These are phyloP conservation scores for Drechslera avenae DNA, from an alignment of 2,329 filamentous ascomycete genomes.

Conservation along the genomic window DNA sequence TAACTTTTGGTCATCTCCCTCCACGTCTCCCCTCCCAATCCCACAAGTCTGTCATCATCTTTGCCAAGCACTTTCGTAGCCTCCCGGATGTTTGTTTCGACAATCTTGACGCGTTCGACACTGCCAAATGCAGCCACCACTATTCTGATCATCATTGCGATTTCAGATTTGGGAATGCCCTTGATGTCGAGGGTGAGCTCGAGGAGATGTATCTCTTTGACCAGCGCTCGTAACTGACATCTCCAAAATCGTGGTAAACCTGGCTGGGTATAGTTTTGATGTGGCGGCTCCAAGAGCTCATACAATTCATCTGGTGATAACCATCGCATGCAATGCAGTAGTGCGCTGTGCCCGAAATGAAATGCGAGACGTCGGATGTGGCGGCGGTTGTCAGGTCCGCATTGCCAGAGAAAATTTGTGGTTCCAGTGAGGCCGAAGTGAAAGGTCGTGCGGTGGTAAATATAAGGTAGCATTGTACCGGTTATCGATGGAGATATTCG, in stretches of 20 bases:
- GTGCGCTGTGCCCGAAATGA: conserved; percentile 24
- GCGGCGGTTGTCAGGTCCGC: conserved; percentile 29
- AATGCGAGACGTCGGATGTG: conserved; percentile 30
- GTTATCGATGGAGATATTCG: conserved; percentile 27
- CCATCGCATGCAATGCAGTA: conserved; percentile 41
- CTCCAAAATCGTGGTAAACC: conserved; percentile 39
- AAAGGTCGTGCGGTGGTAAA: conserved; percentile 34
- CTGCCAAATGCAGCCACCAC: conserved; percentile 26
- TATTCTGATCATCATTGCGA: conserved; percentile 33
- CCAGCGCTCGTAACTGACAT: conserved; percentile 37
- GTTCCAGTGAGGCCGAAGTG: conserved; percentile 20
- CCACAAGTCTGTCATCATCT: conserved; percentile 10
- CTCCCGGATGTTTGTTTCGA: conserved; percentile 8
- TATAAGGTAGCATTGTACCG: conserved; percentile 24
- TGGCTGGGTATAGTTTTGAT: conserved; percentile 19
- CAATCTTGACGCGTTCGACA: conserved; percentile 20
- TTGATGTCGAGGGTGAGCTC: conserved; percentile 32
- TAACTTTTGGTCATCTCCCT: conserved; percentile 23
- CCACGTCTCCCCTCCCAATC: conserved; percentile 15
- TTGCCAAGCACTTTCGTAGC: background rate
- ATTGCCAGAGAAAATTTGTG: conserved; percentile 15
- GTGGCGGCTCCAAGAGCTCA: conserved; percentile 32
- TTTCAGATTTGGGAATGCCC: conserved; percentile 20
- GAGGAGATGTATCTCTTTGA: conserved; percentile 29
- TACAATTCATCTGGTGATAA: conserved; percentile 36